Percentiles rank a stretch among this genome's conserved stretches.
Evolutionary conservation across 1,139 yeast species (phyloP).

Genomic region (Scheffersomyces segobiensis): DNA sequence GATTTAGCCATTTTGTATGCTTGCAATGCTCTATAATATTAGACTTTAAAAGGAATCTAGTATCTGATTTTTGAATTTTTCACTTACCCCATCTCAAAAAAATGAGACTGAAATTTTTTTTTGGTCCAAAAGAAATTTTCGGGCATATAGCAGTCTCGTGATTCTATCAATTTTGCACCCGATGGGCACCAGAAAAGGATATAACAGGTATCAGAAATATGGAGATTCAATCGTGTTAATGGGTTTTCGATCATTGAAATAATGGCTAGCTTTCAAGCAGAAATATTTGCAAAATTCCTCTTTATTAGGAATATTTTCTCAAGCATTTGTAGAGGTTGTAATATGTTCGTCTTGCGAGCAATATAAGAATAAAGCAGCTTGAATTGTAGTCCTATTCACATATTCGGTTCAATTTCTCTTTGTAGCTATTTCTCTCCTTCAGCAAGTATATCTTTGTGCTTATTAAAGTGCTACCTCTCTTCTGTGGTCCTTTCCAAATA

Average conservation of each 20-base stretch:
- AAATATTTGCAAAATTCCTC: background rate
- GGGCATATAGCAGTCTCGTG: slow-evolving; percentile 3
- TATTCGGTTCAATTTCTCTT: no score
- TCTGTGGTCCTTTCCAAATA: no score
- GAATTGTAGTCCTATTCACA: no score
- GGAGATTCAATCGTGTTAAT: background rate
- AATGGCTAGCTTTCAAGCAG: background rate
- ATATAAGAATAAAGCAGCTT: no score
- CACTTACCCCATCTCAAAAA: slow-evolving; percentile 1
- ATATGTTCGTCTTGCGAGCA: no score
- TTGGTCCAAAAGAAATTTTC: background rate
- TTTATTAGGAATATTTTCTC: background rate
- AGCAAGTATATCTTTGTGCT: no score
- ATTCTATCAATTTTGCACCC: slow-evolving; percentile 1
- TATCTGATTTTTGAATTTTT: slow-evolving; percentile 6
- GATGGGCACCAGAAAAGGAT: background rate
- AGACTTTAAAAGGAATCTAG: slow-evolving; percentile 3
- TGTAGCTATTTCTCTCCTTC: no score
- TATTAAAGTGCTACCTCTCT: no score
- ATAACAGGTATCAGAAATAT: background rate
- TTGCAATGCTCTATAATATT: background rate
- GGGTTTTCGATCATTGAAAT: background rate
- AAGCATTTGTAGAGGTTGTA: background rate
- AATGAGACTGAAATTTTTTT: slow-evolving; percentile 1
- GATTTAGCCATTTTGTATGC: slow-evolving; percentile 29